Base-by-base conservation (phyloP, 139 green algal genomes). In the Chlamydomonas sphaeroides region DNA sequence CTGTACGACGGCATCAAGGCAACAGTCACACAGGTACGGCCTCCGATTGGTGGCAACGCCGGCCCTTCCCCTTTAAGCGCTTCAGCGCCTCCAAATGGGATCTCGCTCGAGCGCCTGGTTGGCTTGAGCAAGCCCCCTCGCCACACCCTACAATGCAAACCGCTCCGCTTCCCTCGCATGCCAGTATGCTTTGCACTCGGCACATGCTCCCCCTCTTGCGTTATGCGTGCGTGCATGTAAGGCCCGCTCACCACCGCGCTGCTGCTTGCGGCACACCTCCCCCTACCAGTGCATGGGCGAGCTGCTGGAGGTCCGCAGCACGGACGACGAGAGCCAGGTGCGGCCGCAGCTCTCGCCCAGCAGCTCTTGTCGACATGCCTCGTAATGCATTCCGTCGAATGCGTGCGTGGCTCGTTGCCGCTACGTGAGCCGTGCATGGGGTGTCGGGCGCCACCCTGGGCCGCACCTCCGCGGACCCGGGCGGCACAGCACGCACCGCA, bases 1-100 rank as follows among this genome's bases (percentile, higher is more conserved):
- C 72, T 91, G 80, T 91, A 91, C 79, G 62, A 85, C 41, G 38
- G 68, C 18, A 71, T 88, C 8, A 78, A 71, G 53, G 48, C n/a
- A 1, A 85, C 66, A 15, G 84, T 88, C 65, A 79, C 68, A 48
- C 42, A 83, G 74, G 79, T 83, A 33, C 2, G 71, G 2, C 0
- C 6, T 21, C 33, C 33, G 39, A 18, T 26, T 14, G 30, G 59
- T 38, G 17, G 23, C 11, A 1, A 35, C 1, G 59, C 26, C 1
- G 2, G 59, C 11, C 30, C 59, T 18, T 14, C 1, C 5, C 26
- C 21, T 30, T 36, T 30, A 28, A n/a, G 59, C 8, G 11, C 23
- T 38, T 49, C 20, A 6, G 56, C 10, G 14, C 3, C 20, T 25
- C 1, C 28, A 11, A 51, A 4, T 68, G 17, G 42, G 38, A 23